Conservation (phyloP, 331 rosid genomes). For the Telfairia occidentalis region DNA sequence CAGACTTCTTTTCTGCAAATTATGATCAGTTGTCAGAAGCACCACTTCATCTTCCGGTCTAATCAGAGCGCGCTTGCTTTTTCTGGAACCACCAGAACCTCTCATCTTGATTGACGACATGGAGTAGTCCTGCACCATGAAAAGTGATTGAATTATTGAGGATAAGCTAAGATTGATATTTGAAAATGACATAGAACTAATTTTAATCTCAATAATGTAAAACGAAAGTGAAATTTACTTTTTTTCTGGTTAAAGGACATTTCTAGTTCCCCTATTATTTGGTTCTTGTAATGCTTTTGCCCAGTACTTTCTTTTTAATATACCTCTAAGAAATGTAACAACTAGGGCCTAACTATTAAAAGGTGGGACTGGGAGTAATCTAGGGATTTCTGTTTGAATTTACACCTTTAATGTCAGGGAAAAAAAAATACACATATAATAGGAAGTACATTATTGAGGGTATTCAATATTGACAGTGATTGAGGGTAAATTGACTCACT, state of each 20-base stretch:
- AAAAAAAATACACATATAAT: not conserved
- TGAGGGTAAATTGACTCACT: not conserved
- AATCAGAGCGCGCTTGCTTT: constrained; percentile 38
- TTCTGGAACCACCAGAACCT: constrained; percentile 43
- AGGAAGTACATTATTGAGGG: not conserved
- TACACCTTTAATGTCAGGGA: not conserved
- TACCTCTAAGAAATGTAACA: no score
- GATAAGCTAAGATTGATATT: not conserved
- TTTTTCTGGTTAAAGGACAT: no score
- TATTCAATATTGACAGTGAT: not conserved
- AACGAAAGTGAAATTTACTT: not conserved
- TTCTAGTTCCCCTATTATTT: no score
- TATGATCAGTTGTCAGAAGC: constrained; percentile 11
- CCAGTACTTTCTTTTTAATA: no score
- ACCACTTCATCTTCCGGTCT: constrained; percentile 36
- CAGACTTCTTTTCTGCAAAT: constrained; percentile 15
- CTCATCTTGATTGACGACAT: constrained; percentile 52
- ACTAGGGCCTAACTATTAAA: no score
- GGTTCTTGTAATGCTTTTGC: no score
- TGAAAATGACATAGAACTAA: not conserved
- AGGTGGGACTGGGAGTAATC: not conserved
- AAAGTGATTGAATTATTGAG: constrained; percentile 8
- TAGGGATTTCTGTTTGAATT: not conserved
- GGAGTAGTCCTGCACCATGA: constrained; percentile 45
- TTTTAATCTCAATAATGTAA: not conserved